These are phyloP conservation scores for Buddleja alternifolia DNA, from an alignment of 257 asterid species.

Conservation along the genomic window DNA sequence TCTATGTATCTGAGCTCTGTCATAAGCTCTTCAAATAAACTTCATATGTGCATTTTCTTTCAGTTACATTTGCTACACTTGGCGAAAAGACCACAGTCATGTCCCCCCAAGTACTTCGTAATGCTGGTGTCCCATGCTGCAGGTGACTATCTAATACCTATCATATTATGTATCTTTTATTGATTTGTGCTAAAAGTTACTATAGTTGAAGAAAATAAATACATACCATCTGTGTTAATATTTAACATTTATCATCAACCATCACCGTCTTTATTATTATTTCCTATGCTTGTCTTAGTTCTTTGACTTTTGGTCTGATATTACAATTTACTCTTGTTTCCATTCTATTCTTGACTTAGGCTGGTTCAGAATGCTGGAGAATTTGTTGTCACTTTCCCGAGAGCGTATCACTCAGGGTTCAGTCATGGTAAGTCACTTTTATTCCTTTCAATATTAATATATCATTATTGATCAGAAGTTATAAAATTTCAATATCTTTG, in stretches of 20 bases:
- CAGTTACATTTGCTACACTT: conserved; percentile 96
- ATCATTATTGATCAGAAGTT: conserved; percentile 19
- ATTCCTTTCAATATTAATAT: conserved; percentile 18
- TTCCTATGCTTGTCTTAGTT: conserved; percentile 9
- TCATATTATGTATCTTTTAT: conserved; percentile 14
- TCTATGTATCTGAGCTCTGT: conserved; percentile 15
- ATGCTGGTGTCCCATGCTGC: conserved; percentile 99
- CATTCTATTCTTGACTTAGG: conserved; percentile 49
- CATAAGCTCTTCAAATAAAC: conserved; percentile 24
- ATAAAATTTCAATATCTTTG: background rate
- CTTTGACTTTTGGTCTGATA: conserved; percentile 26
- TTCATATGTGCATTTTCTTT: conserved; percentile 38
- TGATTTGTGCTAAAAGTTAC: conserved; percentile 6
- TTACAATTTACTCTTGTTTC: conserved; percentile 21
- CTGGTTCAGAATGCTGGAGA: conserved; percentile 99
- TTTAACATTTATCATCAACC: background rate
- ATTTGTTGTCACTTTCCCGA: conserved; percentile 96
- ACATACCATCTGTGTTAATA: background rate
- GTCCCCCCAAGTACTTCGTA: conserved; percentile 97
- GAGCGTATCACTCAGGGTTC: conserved; percentile 99
- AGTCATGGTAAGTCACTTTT: conserved; percentile 79
- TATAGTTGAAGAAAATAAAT: background rate
- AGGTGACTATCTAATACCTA: conserved; percentile 58
- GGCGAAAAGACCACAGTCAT: conserved; percentile 99
- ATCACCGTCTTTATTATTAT: background rate